Base-by-base conservation (phyloP, 2,329 filamentous ascomycete species). In the Bipolaris bicolor region DNA sequence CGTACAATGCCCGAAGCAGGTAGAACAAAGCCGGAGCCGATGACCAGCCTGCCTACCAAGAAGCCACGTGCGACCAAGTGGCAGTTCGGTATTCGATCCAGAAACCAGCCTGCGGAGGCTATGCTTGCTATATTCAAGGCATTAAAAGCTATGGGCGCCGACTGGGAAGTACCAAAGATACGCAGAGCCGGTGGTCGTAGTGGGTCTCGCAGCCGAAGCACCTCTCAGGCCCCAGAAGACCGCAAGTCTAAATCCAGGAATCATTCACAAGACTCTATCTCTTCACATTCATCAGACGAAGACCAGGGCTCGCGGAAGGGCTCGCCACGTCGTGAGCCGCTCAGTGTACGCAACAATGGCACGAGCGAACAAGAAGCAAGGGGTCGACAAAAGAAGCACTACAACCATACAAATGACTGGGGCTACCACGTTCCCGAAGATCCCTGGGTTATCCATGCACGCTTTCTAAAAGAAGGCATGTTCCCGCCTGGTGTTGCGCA, bases 41-140 rank as follows among this genome's bases (percentile, higher is more conserved):
- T 84, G 78, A 84, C 84, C 3, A 77, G 79, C n/a, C 66, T 84
- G 29, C 86, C 87, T 2, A 66, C 73, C 16, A 92, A 90, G 80
- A 92, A 91, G 75, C 79, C 83, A 5, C 92, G 91, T 71, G 90
- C 90, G 1, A 91, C 93, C 15, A 91, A 94, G 64, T 99, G 95
- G 95, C 95, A 99, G 75, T 99, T 99, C 73, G 95, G 95, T 55
- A 99, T 99, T 60, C 87, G 95, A 36, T 97, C 92, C 44, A 88
- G 95, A 47, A 99, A 98, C 71, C 90, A 92, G 54, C 95, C 95
- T 0, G 92, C 93, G 69, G 95, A 99, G 76, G 95, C 95, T 0
- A 90, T 99, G 76, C 81, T 96, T 24, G 97, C 94, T 70, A 95
- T 99, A 54, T 97, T 97, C 82, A 92, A 94, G 75, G 93, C 95